phyloP scores from a whole-genome alignment of 2,329 filamentous ascomycete genomes.

The Colletotrichum sp. region DNA sequence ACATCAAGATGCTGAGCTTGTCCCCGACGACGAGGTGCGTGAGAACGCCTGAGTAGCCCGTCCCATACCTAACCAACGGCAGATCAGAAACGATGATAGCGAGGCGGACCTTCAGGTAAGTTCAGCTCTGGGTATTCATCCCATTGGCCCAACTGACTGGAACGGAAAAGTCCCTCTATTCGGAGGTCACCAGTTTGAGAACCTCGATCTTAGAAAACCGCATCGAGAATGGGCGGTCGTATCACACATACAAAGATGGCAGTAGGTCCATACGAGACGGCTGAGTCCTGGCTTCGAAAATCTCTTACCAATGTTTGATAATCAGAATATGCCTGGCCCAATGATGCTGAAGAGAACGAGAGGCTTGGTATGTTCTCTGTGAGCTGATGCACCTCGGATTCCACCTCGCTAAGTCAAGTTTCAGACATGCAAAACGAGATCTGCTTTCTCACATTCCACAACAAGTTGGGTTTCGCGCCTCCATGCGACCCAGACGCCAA shows the following conservation, averaged over 20 bases:
- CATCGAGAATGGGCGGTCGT: background rate
- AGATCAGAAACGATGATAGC: background rate
- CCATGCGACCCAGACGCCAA: background rate
- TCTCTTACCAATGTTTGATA: background rate
- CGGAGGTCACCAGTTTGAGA: background rate
- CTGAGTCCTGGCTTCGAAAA: background rate
- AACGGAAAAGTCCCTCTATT: background rate
- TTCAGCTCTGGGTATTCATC: background rate
- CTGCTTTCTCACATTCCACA: background rate
- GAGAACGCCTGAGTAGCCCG: background rate
- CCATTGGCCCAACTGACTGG: background rate
- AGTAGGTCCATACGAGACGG: background rate
- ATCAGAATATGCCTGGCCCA: background rate
- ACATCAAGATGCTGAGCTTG: background rate
- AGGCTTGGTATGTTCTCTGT: background rate
- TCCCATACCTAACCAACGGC: background rate
- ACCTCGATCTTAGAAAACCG: background rate
- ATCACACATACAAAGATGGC: background rate
- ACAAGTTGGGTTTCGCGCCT: background rate
- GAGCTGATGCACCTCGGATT: background rate
- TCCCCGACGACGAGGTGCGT: background rate
- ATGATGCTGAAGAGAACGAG: background rate
- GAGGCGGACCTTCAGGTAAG: background rate
- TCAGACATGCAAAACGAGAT: background rate
- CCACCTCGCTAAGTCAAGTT: background rate